These are phyloP conservation scores for Glomus cerebriforme DNA, from an alignment of 192 early-diverging fungal species.

Conservation along the genomic window DNA sequence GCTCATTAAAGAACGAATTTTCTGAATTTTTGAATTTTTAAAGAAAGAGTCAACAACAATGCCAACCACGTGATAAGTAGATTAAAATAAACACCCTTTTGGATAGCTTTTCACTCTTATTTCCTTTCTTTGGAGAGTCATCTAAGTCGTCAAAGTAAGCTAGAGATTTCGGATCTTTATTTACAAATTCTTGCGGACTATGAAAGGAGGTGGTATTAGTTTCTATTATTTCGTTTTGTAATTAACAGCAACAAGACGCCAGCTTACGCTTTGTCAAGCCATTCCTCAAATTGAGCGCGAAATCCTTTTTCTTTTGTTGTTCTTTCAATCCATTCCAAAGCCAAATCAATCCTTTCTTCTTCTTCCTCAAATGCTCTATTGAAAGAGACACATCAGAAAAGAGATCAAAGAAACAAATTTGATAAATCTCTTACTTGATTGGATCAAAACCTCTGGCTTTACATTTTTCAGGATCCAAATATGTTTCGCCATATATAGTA, in stretches of 20 bases:
- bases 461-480: slow-evolving; percentile 9
- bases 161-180: too few species aligned
- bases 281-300: slow-evolving; percentile 1
- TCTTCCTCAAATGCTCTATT: neutral
- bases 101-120: slow-evolving; percentile 9
- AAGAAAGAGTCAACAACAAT: neutral
- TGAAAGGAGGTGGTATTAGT: slow-evolving; percentile 2
- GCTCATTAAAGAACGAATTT: too few species aligned
- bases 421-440: slow-evolving; percentile 7
- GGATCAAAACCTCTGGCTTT: too few species aligned
- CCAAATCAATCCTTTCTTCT: neutral
- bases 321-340: slow-evolving; percentile 10
- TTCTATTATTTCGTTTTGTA: slow-evolving; percentile 4
- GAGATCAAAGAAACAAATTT: slow-evolving; percentile 2
- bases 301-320: too few species aligned
- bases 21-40: neutral
- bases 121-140: slow-evolving; percentile 1
- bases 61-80: neutral
- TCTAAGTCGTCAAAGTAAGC: neutral
- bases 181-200: slow-evolving; percentile 14
- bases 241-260: neutral
- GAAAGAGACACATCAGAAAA: slow-evolving; percentile 14
- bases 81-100: neutral
- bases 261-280: neutral
- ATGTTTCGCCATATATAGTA: neutral